Evolutionary conservation across 2,329 filamentous ascomycete genomes (phyloP).

Genomic region (Xylariaceae sp.): DNA sequence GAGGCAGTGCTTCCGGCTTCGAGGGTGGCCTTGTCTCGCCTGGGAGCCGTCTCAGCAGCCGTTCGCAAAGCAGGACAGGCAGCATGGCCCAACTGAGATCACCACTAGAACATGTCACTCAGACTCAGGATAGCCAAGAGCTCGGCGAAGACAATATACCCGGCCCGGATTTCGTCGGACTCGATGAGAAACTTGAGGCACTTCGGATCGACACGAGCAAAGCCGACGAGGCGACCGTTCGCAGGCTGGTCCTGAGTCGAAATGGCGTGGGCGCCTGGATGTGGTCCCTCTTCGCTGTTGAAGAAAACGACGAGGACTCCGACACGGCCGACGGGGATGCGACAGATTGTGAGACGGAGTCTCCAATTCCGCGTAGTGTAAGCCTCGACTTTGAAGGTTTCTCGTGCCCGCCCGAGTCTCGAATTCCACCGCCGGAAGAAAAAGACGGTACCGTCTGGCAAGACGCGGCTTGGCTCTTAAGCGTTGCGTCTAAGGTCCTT

Average conservation of each 20-base stretch:
- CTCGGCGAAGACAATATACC: conserved; percentile 31
- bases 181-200: conserved; percentile 54
- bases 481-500: conserved; percentile 58
- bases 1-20: conserved; percentile 39
- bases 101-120: conserved; percentile 37
- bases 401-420: conserved; percentile 38
- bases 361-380: conserved; percentile 32
- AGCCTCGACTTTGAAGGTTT: conserved; percentile 41
- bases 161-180: conserved; percentile 59
- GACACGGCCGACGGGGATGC: conserved; percentile 36
- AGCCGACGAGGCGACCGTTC: conserved; percentile 55
- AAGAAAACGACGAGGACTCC: conserved; percentile 53
- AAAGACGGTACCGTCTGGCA: conserved; percentile 57
- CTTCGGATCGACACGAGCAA: conserved; percentile 46
- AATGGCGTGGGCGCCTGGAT: conserved; percentile 54
- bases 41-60: conserved; percentile 46
- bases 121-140: conserved; percentile 33
- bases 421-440: conserved; percentile 44
- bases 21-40: conserved; percentile 37
- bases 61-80: conserved; percentile 40
- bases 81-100: conserved; percentile 42
- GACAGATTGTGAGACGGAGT: conserved; percentile 36
- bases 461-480: conserved; percentile 63
- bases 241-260: conserved; percentile 50
- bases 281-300: conserved; percentile 58